Evolutionary conservation across 345 rosid genomes (phyloP).

Genomic region (Carallia brachiata): DNA sequence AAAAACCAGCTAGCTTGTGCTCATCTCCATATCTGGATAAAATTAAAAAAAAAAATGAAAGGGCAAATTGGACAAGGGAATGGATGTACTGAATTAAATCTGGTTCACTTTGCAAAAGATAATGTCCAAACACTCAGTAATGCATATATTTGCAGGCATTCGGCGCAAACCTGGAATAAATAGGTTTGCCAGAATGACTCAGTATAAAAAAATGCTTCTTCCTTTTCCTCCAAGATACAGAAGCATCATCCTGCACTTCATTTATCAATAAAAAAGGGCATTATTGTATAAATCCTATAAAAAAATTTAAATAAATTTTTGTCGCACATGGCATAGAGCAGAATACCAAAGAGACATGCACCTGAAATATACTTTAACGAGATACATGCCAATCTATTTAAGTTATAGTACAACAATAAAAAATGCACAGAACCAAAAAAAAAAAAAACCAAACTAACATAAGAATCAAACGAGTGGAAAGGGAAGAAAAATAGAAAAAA

Average conservation of each 20-base stretch:
- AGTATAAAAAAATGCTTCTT: slow-evolving; percentile 94
- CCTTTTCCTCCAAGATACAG: slow-evolving; percentile 93
- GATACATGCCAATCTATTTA: no score
- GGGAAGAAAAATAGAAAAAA: no score
- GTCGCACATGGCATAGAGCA: neutral
- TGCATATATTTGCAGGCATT: neutral
- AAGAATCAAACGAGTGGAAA: no score
- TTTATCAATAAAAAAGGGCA: slow-evolving; percentile 26
- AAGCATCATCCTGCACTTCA: slow-evolving; percentile 96
- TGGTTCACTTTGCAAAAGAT: neutral
- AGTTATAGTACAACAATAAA: no score
- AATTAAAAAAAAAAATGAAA: neutral
- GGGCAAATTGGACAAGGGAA: neutral
- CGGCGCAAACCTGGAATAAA: slow-evolving; percentile 76
- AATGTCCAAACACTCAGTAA: neutral
- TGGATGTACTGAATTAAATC: neutral
- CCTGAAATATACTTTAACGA: no score
- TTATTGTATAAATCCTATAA: neutral
- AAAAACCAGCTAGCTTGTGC: slow-evolving; percentile 96
- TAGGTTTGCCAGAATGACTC: slow-evolving; percentile 97
- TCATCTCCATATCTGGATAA: slow-evolving; percentile 85
- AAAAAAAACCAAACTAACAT: no score
- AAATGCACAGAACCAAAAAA: no score
- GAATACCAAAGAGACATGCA: neutral
- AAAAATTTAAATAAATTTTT: neutral